Base-by-base conservation (phyloP, 225 moss, liverwort and hornwort genomes). In the Marchantia polymorpha region DNA sequence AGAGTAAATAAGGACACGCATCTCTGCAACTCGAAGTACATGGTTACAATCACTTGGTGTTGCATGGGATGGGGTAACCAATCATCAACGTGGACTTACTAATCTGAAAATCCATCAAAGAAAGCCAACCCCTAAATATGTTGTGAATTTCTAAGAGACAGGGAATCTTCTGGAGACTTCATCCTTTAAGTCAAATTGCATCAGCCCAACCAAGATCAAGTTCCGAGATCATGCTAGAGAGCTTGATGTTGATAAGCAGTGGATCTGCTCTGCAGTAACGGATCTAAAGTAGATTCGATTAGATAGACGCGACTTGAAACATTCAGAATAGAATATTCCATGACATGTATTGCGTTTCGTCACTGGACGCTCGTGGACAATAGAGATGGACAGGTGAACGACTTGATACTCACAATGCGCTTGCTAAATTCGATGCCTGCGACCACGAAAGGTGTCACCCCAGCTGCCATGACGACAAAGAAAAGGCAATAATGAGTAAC, bases 361-460 rank as follows among this genome's bases (percentile, higher is more conserved):
- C 20, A 22, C 47, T 46, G 46, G 69, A 69, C 69, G 20, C 7
- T 55, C 52, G 29, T 49, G 12, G 23, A 25, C 25, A 73, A 52
- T 10, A 50, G 52, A 52, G 53, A 10, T 12, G 5, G 52, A 30
- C 10, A 26, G 25, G 73, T 53, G 30, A 26, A 52, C 53, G 54
- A 74, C 11, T 52, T 27, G 20, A 16, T 64, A 85, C 93, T 84
- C 86, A 96, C 95, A 77, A 99, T 95, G 74, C 99, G 95, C 87
- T 99, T 99, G 82, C 92, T 93, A 50, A 99, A 94, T 74, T 95
- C 99, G 19, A 95, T 81, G 49, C 99, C 93, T 51, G 95, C 99
- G 10, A 99, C 82, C 77, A 99, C 83, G 71, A 99, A 99, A 15
- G 99, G 99, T 64, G 95, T 86, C 47, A 93, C 91, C 83, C 99